Conservation (phyloP, 1,139 yeast genomes). For the Pneumocystis sp. region DNA sequence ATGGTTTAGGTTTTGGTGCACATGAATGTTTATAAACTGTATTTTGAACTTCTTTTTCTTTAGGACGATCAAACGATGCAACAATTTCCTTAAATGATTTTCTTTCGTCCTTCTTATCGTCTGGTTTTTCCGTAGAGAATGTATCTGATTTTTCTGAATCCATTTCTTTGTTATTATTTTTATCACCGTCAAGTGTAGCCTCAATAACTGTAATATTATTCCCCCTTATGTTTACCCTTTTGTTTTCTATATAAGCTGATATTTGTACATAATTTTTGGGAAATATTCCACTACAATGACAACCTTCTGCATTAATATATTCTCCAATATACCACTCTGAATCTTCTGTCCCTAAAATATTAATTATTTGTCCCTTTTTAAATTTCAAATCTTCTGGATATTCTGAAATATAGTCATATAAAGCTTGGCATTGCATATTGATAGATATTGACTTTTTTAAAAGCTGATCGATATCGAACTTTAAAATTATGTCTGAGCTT, state of each 20-base stretch:
- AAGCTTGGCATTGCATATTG: conserved; percentile 29
- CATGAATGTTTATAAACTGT: neutral
- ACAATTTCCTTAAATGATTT: neutral
- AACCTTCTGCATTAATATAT: conserved; percentile 32
- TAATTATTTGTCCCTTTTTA: conserved; percentile 48
- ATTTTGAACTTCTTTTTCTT: neutral
- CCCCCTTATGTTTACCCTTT: neutral
- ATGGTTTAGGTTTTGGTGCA: neutral
- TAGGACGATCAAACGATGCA: neutral
- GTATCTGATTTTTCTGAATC: conserved; percentile 41
- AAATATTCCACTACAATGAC: conserved; percentile 52
- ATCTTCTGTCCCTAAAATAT: conserved; percentile 66
- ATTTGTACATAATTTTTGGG: conserved; percentile 69
- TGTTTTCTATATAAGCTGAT: conserved; percentile 8
- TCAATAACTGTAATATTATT: neutral
- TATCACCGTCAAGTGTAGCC: conserved; percentile 25
- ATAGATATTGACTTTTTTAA: conserved; percentile 17
- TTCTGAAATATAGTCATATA: conserved; percentile 60
- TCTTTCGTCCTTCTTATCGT: neutral
- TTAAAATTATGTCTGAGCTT: neutral
- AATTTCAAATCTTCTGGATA: conserved; percentile 75
- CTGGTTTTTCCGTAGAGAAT: neutral
- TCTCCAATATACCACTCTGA: conserved; percentile 82
- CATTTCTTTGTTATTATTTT: conserved; percentile 35
- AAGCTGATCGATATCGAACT: conserved; percentile 27